Evolutionary conservation across 352 stramenopile species (phyloP).

Genomic region (Phytophthora boehmeriae): DNA sequence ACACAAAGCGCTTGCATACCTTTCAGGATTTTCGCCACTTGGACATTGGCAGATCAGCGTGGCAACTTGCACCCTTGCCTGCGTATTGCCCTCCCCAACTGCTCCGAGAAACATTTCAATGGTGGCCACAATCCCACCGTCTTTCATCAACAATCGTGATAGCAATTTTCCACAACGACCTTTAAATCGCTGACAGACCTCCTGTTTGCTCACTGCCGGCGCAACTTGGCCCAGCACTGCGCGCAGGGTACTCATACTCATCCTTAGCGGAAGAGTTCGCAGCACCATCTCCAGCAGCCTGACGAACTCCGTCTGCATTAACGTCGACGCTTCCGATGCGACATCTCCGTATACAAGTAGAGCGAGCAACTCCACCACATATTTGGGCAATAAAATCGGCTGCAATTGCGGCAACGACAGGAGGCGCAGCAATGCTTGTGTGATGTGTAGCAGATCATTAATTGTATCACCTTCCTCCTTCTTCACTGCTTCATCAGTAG

Average conservation of each 20-base stretch:
- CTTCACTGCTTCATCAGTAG: conserved; percentile 9
- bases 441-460: conserved; percentile 49
- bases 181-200: conserved; percentile 57
- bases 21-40: conserved; percentile 35
- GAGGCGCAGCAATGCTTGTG: conserved; percentile 58
- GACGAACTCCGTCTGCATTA: conserved; percentile 39
- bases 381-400: conserved; percentile 81
- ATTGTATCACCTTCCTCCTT: conserved; percentile 12
- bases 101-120: conserved; percentile 82
- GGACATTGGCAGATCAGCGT: conserved; percentile 80
- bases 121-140: conserved; percentile 76
- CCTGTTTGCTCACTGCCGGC: conserved; percentile 12
- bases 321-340: conserved; percentile 13
- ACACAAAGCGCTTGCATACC: conserved; percentile 58
- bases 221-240: conserved; percentile 60
- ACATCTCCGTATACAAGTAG: conserved; percentile 66
- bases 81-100: conserved; percentile 86
- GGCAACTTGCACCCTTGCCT: conserved; percentile 82
- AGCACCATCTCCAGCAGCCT: conserved; percentile 50
- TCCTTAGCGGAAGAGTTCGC: conserved; percentile 56
- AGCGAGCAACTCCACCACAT: conserved; percentile 74
- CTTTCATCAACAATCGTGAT: conserved; percentile 64
- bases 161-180: conserved; percentile 62
- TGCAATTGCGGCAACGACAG: conserved; percentile 76
- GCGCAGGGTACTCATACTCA: conserved; percentile 80